Conservation (phyloP, 2,329 filamentous ascomycete species). For the Colletotrichum liriopes region DNA sequence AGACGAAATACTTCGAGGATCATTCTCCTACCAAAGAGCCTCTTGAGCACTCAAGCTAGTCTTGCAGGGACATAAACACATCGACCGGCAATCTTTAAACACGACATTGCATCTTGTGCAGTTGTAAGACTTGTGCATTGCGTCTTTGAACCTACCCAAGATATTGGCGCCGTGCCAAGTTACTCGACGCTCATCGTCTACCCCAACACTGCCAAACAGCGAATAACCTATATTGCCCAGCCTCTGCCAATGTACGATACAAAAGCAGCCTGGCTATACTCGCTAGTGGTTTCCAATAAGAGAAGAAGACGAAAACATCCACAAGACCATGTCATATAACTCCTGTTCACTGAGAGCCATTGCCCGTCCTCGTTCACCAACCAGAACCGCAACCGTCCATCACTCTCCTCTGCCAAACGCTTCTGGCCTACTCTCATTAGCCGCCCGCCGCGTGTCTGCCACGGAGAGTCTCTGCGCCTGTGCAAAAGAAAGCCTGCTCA, state of each 20-base stretch:
- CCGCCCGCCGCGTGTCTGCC: constrained; percentile 10
- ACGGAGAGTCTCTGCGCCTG: constrained; percentile 32
- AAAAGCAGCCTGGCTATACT: constrained; percentile 6
- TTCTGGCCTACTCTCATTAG: background rate
- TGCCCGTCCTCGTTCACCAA: background rate
- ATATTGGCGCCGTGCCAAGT: too few species aligned
- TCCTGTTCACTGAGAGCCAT: background rate
- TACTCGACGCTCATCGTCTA: background rate
- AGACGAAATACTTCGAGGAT: background rate
- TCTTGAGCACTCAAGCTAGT: background rate
- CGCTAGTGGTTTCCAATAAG: constrained; percentile 7
- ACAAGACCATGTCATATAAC: constrained; percentile 1
- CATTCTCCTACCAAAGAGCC: background rate
- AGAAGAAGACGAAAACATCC: background rate
- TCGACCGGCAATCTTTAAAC: background rate
- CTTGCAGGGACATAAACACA: background rate
- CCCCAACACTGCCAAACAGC: background rate
- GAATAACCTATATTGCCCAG: background rate
- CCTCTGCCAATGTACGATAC: background rate
- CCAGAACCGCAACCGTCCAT: background rate
- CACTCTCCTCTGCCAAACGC: background rate
- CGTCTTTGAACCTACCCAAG: background rate
- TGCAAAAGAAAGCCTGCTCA: constrained; percentile 36
- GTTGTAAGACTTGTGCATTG: background rate
- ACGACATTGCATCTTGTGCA: background rate